phyloP scores from a whole-genome alignment of 2,329 filamentous ascomycete species.

The Cephalotrichum gorgonifer region DNA sequence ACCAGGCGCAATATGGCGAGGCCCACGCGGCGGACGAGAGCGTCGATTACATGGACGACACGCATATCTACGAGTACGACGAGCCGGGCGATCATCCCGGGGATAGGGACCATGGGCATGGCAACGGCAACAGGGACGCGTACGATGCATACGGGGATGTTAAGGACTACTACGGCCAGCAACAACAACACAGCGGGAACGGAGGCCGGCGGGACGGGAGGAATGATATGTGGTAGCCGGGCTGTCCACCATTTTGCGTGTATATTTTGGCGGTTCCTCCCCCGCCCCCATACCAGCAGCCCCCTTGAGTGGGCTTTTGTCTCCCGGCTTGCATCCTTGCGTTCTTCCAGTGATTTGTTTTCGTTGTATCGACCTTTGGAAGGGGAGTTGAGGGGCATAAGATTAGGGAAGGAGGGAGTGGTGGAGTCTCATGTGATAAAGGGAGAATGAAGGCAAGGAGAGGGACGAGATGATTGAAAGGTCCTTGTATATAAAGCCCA shows the following conservation, averaged over 20 bases:
- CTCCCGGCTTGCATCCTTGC: too few species aligned
- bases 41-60: slow-evolving; percentile 40
- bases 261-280: too few species aligned
- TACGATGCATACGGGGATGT: not conserved
- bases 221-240: slow-evolving; percentile 8
- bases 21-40: slow-evolving; percentile 26
- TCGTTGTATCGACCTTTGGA: too few species aligned
- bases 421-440: too few species aligned
- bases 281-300: not conserved
- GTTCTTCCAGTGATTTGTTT: too few species aligned
- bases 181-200: not conserved
- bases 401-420: not conserved
- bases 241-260: too few species aligned
- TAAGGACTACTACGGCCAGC: slow-evolving; percentile 4
- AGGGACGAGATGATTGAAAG: not conserved
- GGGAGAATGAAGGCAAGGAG: too few species aligned
- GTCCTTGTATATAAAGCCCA: not conserved
- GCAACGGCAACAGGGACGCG: not conserved
- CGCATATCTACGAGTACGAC: slow-evolving; percentile 42
- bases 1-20: slow-evolving; percentile 31
- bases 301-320: not conserved
- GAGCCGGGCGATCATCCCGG: slow-evolving; percentile 6
- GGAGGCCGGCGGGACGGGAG: slow-evolving; percentile 1
- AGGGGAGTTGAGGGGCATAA: not conserved
- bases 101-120: not conserved